A percentile compares a stretch with the other conserved stretches of the same genome.
Evolutionary conservation across 306 rosid genomes (phyloP).

Genomic region (Delonix regia): DNA sequence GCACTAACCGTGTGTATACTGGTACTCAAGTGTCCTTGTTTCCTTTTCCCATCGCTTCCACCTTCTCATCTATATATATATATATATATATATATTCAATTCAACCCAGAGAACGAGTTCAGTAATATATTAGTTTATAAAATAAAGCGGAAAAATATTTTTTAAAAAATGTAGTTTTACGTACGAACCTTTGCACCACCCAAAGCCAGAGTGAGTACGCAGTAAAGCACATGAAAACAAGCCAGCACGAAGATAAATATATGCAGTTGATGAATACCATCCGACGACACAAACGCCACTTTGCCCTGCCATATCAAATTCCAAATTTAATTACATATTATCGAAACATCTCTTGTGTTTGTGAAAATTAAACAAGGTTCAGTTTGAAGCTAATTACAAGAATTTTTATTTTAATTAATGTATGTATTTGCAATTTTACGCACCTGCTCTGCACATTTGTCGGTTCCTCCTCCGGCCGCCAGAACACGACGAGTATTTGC

Average conservation of each 20-base stretch:
- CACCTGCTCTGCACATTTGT: conserved; percentile 49
- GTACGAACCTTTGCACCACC: conserved; percentile 75
- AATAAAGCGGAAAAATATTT: too few relatives aligned
- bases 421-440: neutral
- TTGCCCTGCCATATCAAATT: conserved; percentile 43
- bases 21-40: conserved; percentile 75
- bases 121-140: too few relatives aligned
- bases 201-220: conserved; percentile 70
- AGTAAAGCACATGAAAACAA: conserved; percentile 67
- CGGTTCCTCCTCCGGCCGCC: conserved; percentile 49
- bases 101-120: neutral
- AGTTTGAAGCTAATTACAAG: too few relatives aligned
- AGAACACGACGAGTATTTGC: conserved; percentile 51
- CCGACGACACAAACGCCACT: conserved; percentile 65
- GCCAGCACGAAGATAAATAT: conserved; percentile 83
- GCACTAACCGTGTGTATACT: conserved; percentile 77
- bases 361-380: too few relatives aligned
- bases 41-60: conserved; percentile 95
- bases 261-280: conserved; percentile 85
- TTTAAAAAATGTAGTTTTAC: neutral
- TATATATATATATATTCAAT: neutral
- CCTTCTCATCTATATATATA: conserved; percentile 65
- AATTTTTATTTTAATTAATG: too few relatives aligned
- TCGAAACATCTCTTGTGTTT: too few relatives aligned
- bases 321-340: too few relatives aligned